Conservation (phyloP, 2,329 filamentous ascomycete genomes). For the Botrytis medusae region DNA sequence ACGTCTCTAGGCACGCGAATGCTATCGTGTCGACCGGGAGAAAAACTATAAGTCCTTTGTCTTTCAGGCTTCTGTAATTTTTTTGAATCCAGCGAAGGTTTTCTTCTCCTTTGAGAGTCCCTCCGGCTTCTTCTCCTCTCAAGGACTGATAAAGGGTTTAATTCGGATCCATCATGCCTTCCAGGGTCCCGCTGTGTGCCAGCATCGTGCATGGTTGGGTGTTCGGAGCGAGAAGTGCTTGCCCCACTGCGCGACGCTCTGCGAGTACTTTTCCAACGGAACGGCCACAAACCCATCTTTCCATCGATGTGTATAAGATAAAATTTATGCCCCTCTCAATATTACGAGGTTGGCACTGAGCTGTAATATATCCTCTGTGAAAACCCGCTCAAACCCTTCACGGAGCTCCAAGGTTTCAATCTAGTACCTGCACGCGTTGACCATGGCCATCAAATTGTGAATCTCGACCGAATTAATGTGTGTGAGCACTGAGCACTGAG, state of each 20-base stretch:
- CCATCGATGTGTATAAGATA: constrained; percentile 31
- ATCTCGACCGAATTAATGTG: constrained; percentile 7
- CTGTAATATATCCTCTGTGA: background rate
- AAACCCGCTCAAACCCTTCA: constrained; percentile 2
- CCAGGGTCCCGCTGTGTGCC: constrained; percentile 34
- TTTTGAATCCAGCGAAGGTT: constrained; percentile 40
- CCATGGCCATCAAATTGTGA: constrained; percentile 15
- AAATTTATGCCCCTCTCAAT: constrained; percentile 21
- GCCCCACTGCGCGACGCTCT: constrained; percentile 55
- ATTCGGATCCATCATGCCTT: constrained; percentile 40
- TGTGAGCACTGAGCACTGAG: background rate
- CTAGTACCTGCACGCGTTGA: constrained; percentile 20
- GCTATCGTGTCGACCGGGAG: constrained; percentile 57
- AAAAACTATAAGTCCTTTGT: constrained; percentile 59
- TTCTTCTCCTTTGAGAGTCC: constrained; percentile 34
- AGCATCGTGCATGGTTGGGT: constrained; percentile 43
- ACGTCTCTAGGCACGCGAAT: constrained; percentile 45
- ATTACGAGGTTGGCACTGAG: constrained; percentile 16
- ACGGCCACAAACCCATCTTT: constrained; percentile 79
- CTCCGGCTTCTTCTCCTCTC: constrained; percentile 42
- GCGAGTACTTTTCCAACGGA: constrained; percentile 71
- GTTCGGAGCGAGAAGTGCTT: constrained; percentile 57
- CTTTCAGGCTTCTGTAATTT: constrained; percentile 48
- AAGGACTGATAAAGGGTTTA: constrained; percentile 33
- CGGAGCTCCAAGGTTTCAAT: constrained; percentile 3